A percentile compares a stretch with the other conserved stretches of the same genome.
These are phyloP conservation scores for Monosporozyma unispora DNA, from an alignment of 805 yeast genomes.

Conservation along the genomic window DNA sequence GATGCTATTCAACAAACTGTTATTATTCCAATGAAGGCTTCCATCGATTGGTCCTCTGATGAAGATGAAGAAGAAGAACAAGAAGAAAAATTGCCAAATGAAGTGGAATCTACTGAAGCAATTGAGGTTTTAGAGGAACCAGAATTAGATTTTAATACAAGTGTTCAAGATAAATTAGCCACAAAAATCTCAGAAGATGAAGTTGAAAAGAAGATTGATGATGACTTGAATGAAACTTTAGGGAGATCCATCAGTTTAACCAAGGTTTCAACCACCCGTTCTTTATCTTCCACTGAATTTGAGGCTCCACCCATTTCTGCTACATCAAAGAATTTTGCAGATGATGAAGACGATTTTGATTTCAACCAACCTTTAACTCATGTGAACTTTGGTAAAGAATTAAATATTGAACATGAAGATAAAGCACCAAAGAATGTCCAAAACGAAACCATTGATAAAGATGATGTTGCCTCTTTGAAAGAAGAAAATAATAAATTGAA, in stretches of 20 bases:
- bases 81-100: neutral
- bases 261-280: neutral
- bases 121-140: neutral
- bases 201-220: neutral
- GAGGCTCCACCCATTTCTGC: neutral
- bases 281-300: neutral
- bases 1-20: conserved; percentile 44
- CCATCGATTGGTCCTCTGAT: conserved; percentile 81
- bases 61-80: conserved; percentile 39
- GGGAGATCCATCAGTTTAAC: neutral
- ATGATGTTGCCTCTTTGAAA: neutral
- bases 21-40: conserved; percentile 78
- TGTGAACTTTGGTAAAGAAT: neutral
- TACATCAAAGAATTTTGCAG: neutral
- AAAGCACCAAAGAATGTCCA: neutral
- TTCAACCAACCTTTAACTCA: neutral
- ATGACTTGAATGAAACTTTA: neutral
- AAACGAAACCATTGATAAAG: neutral
- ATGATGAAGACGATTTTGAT: neutral
- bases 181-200: neutral
- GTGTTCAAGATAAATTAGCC: neutral
- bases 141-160: neutral
- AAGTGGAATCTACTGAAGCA: neutral
- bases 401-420: neutral
- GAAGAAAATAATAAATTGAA: conserved; percentile 14